Evolutionary conservation across 2,329 filamentous ascomycete genomes (phyloP), one percentile per base, ranked within the genome.

Genomic region (Fusarium coicis): DNA sequence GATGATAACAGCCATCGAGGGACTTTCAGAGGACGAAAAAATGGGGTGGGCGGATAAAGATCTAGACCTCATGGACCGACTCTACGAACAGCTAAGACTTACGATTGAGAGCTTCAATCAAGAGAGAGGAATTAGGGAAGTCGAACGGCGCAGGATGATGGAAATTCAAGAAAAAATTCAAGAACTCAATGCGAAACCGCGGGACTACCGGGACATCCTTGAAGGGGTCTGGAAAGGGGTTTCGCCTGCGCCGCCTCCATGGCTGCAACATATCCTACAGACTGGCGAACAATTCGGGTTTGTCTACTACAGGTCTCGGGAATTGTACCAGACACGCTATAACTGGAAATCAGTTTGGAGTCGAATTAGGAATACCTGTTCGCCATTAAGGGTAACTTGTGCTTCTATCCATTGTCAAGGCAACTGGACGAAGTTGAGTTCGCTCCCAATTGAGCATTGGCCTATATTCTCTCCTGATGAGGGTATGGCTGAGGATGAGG

Each of bases 231-330:
- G 72, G 72, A 66, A 40, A 50, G 28, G 39, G n/a, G 63, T 68
- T 21, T 70, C 73, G 1, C 73, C 72, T 30, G 21, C 69, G 36
- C 69, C 73, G 10, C 73, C 73, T 44, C 37, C 57, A 36, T 75
- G 69, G 72, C 34, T 75, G 0, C 61, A 57, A 36, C 12, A 70
- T 3, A 56, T 75, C 23, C 7, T 74, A 19, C 26, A 75, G 4
- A 26, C 50, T 42, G n/a, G 40, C 5, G 10, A 74, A 47, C 37
- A 59, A 8, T 73, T 47, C 34, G 72, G 74, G 5, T 74, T 70
- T 36, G 30, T 76, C 46, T 74, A 68, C 39, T 76, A 76, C 23
- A 26, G 42, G 10, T 66, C 63, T 5, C 64, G 65, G 23, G 56
- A 72, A 9, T 56, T 65, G 5, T 28, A 47, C 18, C 10, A 28